Conservation (phyloP, 768 basidiomycete genomes). For the Phylloporus sp. region DNA sequence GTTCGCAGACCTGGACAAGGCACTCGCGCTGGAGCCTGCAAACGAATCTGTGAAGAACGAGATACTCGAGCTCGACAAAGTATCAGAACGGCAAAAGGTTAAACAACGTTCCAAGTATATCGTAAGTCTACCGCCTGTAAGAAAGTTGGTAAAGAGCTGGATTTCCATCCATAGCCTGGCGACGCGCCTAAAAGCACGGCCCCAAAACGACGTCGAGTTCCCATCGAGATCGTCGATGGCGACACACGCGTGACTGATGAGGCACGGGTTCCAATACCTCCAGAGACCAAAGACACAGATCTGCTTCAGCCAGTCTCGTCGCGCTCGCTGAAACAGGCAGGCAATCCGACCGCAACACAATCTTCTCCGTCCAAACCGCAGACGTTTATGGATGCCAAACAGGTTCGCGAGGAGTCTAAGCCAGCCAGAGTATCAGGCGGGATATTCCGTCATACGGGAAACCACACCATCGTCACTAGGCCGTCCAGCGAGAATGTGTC, state of each 20-base stretch:
- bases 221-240: constrained; percentile 55
- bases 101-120: constrained; percentile 33
- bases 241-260: constrained; percentile 5
- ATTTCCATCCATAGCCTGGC: constrained; percentile 11
- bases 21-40: constrained; percentile 55
- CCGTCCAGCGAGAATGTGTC: constrained; percentile 16
- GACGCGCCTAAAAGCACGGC: constrained; percentile 1
- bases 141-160: background rate
- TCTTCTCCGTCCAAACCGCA: constrained; percentile 14
- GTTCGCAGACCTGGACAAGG: constrained; percentile 53
- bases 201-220: constrained; percentile 53
- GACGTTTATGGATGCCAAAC: constrained; percentile 57
- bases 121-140: constrained; percentile 10
- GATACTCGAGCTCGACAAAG: constrained; percentile 44
- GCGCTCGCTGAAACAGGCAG: constrained; percentile 26
- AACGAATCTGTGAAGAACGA: constrained; percentile 64
- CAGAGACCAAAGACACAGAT: constrained; percentile 14
- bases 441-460: constrained; percentile 63
- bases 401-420: constrained; percentile 44
- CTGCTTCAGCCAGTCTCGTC: constrained; percentile 40
- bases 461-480: constrained; percentile 50
- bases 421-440: constrained; percentile 57
- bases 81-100: constrained; percentile 31
- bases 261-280: background rate
- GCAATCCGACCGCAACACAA: constrained; percentile 2